Percentiles rank a stretch among this genome's conserved stretches.
Evolutionary conservation across 108 stramenopile genomes (phyloP).

Genomic region (Aurantiochytrium sp.): DNA sequence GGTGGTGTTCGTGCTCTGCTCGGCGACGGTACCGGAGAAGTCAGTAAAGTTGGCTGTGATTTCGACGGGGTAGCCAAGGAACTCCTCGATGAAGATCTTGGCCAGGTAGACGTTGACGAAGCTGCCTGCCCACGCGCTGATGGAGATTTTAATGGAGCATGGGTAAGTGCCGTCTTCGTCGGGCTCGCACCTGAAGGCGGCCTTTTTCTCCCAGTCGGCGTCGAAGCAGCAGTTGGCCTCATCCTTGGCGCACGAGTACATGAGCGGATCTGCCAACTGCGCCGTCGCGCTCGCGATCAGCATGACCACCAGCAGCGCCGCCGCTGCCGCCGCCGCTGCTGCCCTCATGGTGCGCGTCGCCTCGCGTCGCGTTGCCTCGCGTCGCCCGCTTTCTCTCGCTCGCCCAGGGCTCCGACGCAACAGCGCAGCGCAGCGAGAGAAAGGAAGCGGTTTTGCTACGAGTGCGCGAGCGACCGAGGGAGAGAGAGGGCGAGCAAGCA

Average conservation of each 20-base stretch:
- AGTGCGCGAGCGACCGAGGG: no score
- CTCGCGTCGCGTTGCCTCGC: no score
- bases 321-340: no score
- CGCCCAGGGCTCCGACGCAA: no score
- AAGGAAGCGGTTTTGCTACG: no score
- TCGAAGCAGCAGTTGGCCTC: background rate
- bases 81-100: conserved; percentile 5
- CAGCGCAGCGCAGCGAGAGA: no score
- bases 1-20: background rate
- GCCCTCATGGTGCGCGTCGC: no score
- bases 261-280: background rate
- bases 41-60: background rate
- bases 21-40: background rate
- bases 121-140: background rate
- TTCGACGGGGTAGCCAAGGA: background rate
- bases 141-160: background rate
- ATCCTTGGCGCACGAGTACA: background rate
- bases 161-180: background rate
- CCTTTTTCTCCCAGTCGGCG: background rate
- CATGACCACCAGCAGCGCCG: no score
- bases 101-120: background rate
- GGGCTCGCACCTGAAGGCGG: background rate
- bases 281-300: no score
- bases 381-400: no score
- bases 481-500: no score